phyloP scores from a whole-genome alignment of 2,329 filamentous ascomycete species.

The Phialophora macrospora region DNA sequence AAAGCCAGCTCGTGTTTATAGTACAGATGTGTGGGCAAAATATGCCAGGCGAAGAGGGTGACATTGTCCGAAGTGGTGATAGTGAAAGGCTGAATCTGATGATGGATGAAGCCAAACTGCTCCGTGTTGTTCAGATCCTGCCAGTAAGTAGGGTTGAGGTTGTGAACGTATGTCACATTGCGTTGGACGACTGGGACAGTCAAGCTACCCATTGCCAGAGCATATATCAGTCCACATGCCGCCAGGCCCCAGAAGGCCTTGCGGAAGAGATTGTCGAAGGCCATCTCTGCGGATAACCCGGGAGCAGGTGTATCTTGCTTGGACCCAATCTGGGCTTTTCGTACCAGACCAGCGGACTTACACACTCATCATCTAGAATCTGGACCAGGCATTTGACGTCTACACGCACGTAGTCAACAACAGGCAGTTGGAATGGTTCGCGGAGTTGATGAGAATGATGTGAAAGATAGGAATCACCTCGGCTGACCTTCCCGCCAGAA shows the following conservation, averaged over 20 bases:
- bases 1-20: slow-evolving; percentile 64
- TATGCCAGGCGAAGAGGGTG: slow-evolving; percentile 85
- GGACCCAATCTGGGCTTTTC: neutral
- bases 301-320: neutral
- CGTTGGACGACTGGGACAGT: slow-evolving; percentile 75
- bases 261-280: slow-evolving; percentile 44
- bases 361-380: slow-evolving; percentile 3
- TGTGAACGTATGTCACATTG: slow-evolving; percentile 84
- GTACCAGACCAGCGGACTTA: neutral
- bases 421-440: neutral
- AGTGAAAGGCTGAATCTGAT: slow-evolving; percentile 83
- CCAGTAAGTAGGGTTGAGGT: slow-evolving; percentile 73
- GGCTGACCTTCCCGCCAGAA: neutral
- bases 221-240: slow-evolving; percentile 67
- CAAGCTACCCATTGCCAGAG: slow-evolving; percentile 67
- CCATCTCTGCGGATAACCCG: slow-evolving; percentile 12
- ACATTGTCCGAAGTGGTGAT: slow-evolving; percentile 76
- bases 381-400: neutral
- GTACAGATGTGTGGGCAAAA: slow-evolving; percentile 80
- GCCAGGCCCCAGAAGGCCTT: slow-evolving; percentile 63
- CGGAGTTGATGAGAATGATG: neutral
- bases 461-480: neutral
- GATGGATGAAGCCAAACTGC: slow-evolving; percentile 39
- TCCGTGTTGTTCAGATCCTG: slow-evolving; percentile 56
- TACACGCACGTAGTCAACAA: neutral